Conservation (phyloP, 371 early-diverging fungal genomes). For the Capillidium heterosporum region DNA sequence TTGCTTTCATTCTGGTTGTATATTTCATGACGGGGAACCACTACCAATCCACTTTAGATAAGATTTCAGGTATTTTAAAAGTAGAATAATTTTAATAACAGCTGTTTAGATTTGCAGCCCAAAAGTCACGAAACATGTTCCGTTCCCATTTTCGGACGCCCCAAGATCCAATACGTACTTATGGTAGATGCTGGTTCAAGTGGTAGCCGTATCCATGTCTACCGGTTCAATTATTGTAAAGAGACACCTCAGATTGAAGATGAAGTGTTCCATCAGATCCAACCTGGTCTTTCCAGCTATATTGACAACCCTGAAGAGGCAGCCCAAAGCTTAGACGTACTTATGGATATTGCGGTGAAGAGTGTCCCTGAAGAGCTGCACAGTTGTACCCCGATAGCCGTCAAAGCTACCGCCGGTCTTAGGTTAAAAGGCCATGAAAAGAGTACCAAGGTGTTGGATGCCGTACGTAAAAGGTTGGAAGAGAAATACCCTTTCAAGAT, state of each 20-base stretch:
- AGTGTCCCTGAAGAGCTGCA: slow-evolving; percentile 51
- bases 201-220: slow-evolving; percentile 93
- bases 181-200: slow-evolving; percentile 95
- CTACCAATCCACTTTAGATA: too few species aligned
- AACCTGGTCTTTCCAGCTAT: slow-evolving; percentile 74
- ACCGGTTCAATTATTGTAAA: slow-evolving; percentile 73
- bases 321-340: slow-evolving; percentile 55
- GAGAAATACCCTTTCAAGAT: slow-evolving; percentile 67
- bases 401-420: slow-evolving; percentile 93
- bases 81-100: too few species aligned
- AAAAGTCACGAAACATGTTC: too few species aligned
- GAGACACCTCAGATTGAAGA: slow-evolving; percentile 40
- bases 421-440: slow-evolving; percentile 49
- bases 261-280: slow-evolving; percentile 68
- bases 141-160: slow-evolving; percentile 27
- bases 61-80: too few species aligned
- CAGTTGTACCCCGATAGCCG: slow-evolving; percentile 72
- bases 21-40: too few species aligned
- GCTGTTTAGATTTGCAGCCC: too few species aligned
- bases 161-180: slow-evolving; percentile 35
- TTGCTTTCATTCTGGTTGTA: too few species aligned
- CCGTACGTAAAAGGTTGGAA: slow-evolving; percentile 43
- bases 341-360: slow-evolving; percentile 56
- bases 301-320: slow-evolving; percentile 48
- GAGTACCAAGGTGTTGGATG: slow-evolving; percentile 46